These are phyloP conservation scores for Selaginella tamariscina DNA, from an alignment of 75 land plant species.

Conservation along the genomic window DNA sequence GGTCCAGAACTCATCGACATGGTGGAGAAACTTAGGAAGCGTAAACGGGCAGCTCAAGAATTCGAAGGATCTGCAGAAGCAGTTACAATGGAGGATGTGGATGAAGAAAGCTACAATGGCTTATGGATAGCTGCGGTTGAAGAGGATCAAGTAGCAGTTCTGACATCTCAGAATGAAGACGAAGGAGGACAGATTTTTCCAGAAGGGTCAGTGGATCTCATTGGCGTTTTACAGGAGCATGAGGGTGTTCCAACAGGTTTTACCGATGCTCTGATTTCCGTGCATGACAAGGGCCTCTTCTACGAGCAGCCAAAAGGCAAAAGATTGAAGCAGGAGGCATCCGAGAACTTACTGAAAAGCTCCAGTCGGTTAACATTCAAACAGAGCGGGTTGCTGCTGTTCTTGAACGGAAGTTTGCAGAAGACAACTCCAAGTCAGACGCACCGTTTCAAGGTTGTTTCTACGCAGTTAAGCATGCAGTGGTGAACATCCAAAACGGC, in stretches of 20 bases:
- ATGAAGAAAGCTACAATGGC: not conserved
- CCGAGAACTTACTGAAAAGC: too few relatives aligned
- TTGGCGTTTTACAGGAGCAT: not conserved
- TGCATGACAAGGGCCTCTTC: conserved; percentile 4
- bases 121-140: not conserved
- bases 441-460: not conserved
- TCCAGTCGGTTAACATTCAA: too few relatives aligned
- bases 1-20: not conserved
- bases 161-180: not conserved
- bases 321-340: too few relatives aligned
- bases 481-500: conserved; percentile 7
- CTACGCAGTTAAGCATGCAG: conserved; percentile 12
- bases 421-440: not conserved
- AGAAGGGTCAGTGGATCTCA: not conserved
- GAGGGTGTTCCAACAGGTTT: not conserved
- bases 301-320: not conserved
- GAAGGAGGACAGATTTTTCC: conserved; percentile 2
- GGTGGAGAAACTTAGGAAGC: conserved; percentile 11
- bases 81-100: not conserved
- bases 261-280: not conserved
- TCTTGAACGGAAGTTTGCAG: conserved; percentile 1
- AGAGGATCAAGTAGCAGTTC: conserved; percentile 6
- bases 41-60: conserved; percentile 4
- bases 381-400: not conserved
- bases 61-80: not conserved